Percentiles rank a stretch among this genome's conserved stretches.
Evolutionary conservation across 2,329 filamentous ascomycete genomes (phyloP).

Genomic region (Cladorrhinum sp.): DNA sequence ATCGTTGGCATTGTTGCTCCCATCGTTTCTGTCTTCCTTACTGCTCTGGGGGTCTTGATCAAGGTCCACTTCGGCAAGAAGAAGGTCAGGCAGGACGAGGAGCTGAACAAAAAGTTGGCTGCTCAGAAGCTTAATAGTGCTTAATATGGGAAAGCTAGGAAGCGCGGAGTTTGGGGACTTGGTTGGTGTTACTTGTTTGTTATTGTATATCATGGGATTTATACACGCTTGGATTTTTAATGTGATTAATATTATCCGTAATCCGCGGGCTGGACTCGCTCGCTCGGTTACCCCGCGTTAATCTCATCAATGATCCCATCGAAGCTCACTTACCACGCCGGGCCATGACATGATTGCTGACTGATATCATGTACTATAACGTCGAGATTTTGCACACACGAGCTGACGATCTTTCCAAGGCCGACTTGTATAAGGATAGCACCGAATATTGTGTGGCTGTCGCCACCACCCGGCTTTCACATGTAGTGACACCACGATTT

Average conservation of each 20-base stretch:
- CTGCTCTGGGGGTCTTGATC: constrained; percentile 1
- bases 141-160: neutral
- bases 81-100: constrained; percentile 2
- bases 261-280: too few species aligned
- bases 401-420: neutral
- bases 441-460: neutral
- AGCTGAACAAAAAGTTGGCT: neutral
- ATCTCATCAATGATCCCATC: too few species aligned
- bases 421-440: neutral
- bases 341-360: neutral
- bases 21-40: neutral
- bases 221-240: too few species aligned
- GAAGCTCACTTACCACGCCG: too few species aligned
- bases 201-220: neutral
- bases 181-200: too few species aligned
- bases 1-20: constrained; percentile 9
- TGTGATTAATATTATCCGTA: too few species aligned
- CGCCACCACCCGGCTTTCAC: too few species aligned
- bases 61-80: constrained; percentile 8
- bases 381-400: neutral
- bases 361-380: neutral
- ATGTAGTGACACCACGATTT: too few species aligned
- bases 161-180: too few species aligned
- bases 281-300: too few species aligned
- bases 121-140: neutral